A percentile compares a stretch with the other conserved stretches of the same genome.
Conservation (phyloP, 352 stramenopile genomes). For the Phytophthora aleatoria region DNA sequence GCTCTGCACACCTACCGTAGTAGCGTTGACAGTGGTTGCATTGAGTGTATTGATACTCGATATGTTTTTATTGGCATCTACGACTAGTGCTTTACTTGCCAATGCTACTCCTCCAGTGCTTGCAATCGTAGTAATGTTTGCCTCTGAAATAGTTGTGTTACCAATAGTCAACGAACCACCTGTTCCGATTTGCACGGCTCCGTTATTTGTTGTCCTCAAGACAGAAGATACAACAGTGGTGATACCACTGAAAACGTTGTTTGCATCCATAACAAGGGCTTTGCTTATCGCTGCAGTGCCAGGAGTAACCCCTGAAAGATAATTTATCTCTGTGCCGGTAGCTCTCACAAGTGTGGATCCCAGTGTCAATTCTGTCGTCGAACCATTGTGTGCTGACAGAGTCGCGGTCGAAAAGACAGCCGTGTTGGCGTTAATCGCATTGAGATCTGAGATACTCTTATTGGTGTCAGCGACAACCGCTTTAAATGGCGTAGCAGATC, state of each 20-base stretch:
- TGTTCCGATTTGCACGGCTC: not conserved
- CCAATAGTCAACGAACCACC: not conserved
- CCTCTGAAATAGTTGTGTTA: not conserved
- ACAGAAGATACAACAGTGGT: constrained; percentile 1
- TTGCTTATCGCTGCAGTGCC: constrained; percentile 1
- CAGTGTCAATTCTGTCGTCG: not conserved
- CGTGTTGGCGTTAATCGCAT: not conserved
- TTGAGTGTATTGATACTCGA: not conserved
- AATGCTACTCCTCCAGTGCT: not conserved
- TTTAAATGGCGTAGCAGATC: not conserved
- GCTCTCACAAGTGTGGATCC: not conserved
- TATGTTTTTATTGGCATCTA: not conserved
- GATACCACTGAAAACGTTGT: not conserved
- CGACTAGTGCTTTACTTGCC: not conserved
- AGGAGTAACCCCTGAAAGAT: not conserved
- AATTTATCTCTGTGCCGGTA: not conserved
- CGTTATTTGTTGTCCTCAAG: not conserved
- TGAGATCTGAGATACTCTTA: not conserved
- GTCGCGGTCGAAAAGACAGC: not conserved
- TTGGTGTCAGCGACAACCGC: not conserved
- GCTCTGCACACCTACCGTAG: not conserved
- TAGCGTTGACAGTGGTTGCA: not conserved
- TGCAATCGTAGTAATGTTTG: not conserved
- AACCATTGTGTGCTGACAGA: not conserved
- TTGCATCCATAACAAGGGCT: not conserved